Percentiles rank a stretch among this genome's conserved stretches.
Conservation (phyloP, 164 flowering plant genomes). For the Hamamelis virginiana region DNA sequence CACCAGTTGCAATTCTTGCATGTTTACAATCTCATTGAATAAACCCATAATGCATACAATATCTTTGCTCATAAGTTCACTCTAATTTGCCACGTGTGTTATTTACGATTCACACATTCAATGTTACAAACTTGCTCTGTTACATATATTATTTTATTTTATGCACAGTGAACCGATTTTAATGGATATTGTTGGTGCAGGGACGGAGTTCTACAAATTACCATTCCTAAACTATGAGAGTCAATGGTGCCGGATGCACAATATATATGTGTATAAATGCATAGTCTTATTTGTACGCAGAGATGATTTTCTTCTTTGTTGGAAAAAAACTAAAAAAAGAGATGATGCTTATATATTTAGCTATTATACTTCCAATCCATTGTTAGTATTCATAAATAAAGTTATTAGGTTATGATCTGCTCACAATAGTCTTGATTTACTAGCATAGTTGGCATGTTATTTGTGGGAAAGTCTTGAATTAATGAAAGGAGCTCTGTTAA, state of each 20-base stretch:
- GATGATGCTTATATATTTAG: no score
- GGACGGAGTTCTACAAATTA: slow-evolving; percentile 51
- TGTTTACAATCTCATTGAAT: no score
- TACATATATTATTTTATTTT: neutral
- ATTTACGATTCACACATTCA: no score
- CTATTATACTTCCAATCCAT: neutral
- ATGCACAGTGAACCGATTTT: neutral
- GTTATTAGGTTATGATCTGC: neutral
- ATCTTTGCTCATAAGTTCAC: no score
- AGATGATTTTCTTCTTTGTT: no score
- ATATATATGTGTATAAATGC: no score
- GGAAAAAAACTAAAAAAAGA: no score
- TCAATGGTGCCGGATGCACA: neutral
- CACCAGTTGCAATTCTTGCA: no score
- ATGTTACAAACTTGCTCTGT: neutral
- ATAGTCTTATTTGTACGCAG: no score
- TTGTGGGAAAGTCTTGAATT: neutral
- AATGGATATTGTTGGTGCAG: slow-evolving; percentile 36
- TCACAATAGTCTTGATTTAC: neutral
- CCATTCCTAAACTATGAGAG: slow-evolving; percentile 51
- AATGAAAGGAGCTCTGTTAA: no score
- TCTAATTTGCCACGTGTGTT: no score
- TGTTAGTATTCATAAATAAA: neutral
- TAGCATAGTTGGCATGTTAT: neutral
- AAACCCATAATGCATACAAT: no score